Evolutionary conservation across 2,329 filamentous ascomycete species (phyloP).

Genomic region (Periconia digitata): DNA sequence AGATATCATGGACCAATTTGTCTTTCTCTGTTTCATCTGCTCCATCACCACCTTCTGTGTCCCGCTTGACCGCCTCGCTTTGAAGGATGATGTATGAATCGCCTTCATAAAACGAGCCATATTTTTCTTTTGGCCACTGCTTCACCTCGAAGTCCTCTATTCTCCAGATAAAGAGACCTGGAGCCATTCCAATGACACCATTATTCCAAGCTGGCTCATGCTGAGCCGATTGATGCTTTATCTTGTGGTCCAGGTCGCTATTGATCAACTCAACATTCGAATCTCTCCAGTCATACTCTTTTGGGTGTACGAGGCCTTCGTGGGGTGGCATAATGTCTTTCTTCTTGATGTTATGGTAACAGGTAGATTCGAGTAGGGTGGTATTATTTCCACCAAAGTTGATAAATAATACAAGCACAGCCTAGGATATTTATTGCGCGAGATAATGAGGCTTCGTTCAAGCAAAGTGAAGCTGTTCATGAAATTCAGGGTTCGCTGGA

Average conservation of each 20-base stretch:
- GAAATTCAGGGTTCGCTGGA: too few species aligned
- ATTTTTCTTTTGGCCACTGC: slow-evolving; percentile 58
- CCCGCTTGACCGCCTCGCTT: slow-evolving; percentile 57
- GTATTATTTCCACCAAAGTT: too few species aligned
- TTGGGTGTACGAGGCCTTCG: slow-evolving; percentile 62
- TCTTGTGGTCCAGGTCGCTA: slow-evolving; percentile 64
- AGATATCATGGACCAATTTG: slow-evolving; percentile 59
- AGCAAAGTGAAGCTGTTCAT: too few species aligned
- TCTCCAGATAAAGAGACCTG: slow-evolving; percentile 65
- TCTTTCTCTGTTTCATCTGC: slow-evolving; percentile 9
- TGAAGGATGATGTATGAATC: slow-evolving; percentile 69
- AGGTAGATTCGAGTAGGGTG: too few species aligned
- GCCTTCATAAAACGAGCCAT: slow-evolving; percentile 66
- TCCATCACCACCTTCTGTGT: slow-evolving; percentile 35
- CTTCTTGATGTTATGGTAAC: too few species aligned
- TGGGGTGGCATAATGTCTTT: slow-evolving; percentile 58
- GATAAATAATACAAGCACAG: too few species aligned
- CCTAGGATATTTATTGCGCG: too few species aligned
- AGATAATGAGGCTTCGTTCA: too few species aligned
- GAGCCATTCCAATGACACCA: slow-evolving; percentile 53
- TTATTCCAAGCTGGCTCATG: slow-evolving; percentile 70
- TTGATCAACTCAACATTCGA: slow-evolving; percentile 69
- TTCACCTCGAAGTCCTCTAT: slow-evolving; percentile 69
- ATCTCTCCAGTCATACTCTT: slow-evolving; percentile 68
- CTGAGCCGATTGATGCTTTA: slow-evolving; percentile 67